Evolutionary conservation across 2,329 filamentous ascomycete species (phyloP), one percentile per base, ranked within the genome.

Genomic region (Fusarium gaditjirri): DNA sequence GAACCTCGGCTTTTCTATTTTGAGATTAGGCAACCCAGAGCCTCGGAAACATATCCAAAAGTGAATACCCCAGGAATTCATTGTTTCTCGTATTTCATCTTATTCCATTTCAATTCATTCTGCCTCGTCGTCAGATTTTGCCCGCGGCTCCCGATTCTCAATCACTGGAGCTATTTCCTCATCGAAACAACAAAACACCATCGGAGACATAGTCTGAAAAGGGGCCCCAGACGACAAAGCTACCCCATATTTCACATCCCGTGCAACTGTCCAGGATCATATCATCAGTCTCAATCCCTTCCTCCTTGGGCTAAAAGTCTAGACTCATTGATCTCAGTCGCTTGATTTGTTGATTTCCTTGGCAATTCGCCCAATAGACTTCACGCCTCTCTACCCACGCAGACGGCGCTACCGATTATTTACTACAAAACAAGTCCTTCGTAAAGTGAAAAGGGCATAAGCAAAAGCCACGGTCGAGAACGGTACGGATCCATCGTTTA

Each of bases 1-100:
- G 29, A 33, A 69, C 74, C 74, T 76, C 74, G 74, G 74, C 74
- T 74, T 75, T 67, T 49, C 71, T 60, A 31, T 53, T 63, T 70
- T 41, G 31, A 21, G 57, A 60, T 29, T 56, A 43, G 27, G 44
- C 31, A 36, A n/a, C 33, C 44, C 46, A 72, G 70, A 65, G 66
- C 64, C 39, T 70, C 62, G 71, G 67, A 67, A 69, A 71, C 65
- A 53, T 50, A 25, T 52, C 44, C 38, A 44, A 61, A 46, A 29
- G n/a, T 46, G 47, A 42, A 57, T 36, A 49, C 16, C 42, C 35
- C 35, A 60, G 53, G 49, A 63, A 55, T 63, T 61, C 46, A 61
- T 52, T 67, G 36, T 42, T 53, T 70, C 42, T 71, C 56, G 19
- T 16, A 65, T 36, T 31, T 61, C 55, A 54, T 61, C 38, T 69